Conservation (phyloP, 2,329 filamentous ascomycete species). For the Cyanodermella asteris region DNA sequence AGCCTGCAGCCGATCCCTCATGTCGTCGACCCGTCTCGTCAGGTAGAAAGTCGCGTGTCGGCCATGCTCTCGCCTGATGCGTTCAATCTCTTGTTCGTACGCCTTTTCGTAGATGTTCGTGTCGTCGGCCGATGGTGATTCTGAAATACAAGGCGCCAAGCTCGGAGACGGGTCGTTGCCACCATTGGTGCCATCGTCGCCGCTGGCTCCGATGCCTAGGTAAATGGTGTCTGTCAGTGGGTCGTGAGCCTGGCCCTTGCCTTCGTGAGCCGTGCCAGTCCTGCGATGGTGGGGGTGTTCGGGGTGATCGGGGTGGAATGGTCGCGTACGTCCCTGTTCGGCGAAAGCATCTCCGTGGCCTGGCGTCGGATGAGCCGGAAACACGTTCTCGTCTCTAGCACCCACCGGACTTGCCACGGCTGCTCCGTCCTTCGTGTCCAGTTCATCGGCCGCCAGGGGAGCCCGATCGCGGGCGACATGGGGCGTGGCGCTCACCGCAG, state of each 20-base stretch:
- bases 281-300: slow-evolving; percentile 12
- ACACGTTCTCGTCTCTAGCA: too few species aligned
- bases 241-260: slow-evolving; percentile 42
- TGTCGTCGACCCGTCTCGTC: slow-evolving; percentile 26
- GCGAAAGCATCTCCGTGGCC: too few species aligned
- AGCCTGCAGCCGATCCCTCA: too few species aligned
- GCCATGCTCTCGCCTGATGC: slow-evolving; percentile 35
- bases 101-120: slow-evolving; percentile 77
- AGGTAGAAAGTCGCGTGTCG: slow-evolving; percentile 35
- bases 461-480: too few species aligned
- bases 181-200: slow-evolving; percentile 15
- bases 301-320: slow-evolving; percentile 10
- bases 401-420: too few species aligned
- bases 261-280: slow-evolving; percentile 18
- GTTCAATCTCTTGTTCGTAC: slow-evolving; percentile 60
- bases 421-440: too few species aligned
- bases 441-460: too few species aligned
- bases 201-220: slow-evolving; percentile 48
- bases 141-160: slow-evolving; percentile 37
- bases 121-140: slow-evolving; percentile 66
- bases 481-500: too few species aligned
- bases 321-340: too few species aligned
- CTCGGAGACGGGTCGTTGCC: too few species aligned
- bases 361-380: too few species aligned
- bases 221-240: slow-evolving; percentile 43